A percentile compares a stretch with the other conserved stretches of the same genome.
phyloP scores from a whole-genome alignment of 768 basidiomycete genomes.

The Daedaleopsis sinensis region DNA sequence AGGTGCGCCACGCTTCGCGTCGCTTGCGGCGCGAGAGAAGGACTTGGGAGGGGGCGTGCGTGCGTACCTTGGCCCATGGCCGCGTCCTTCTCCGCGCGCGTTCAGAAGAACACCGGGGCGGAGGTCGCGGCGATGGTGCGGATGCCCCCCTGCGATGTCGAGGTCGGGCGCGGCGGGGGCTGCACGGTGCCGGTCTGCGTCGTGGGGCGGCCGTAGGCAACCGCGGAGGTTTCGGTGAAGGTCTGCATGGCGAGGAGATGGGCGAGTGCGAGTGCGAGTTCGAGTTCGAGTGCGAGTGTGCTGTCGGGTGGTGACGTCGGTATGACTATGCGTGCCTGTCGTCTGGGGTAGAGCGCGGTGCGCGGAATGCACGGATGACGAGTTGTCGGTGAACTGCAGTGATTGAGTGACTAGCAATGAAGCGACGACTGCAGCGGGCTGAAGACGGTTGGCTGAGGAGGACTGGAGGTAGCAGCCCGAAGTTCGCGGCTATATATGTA shows the following conservation, averaged over 20 bases:
- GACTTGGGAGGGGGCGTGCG: background rate
- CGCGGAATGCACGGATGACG: too few species aligned
- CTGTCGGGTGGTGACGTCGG: background rate
- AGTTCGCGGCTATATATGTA: slow-evolving; percentile 8
- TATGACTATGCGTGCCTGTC: background rate
- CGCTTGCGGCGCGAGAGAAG: too few species aligned
- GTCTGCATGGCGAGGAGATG: slow-evolving; percentile 10
- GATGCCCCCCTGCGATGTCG: slow-evolving; percentile 13
- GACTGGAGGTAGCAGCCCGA: background rate
- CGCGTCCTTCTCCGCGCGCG: background rate
- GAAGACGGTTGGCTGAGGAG: background rate
- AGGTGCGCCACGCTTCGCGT: background rate
- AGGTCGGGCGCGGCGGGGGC: slow-evolving; percentile 10
- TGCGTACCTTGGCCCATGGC: background rate
- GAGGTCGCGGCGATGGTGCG: slow-evolving; percentile 21
- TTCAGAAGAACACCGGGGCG: slow-evolving; percentile 27
- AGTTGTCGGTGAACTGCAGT: background rate
- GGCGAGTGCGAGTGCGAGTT: background rate
- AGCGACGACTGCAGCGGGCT: background rate
- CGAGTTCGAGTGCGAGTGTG: too few species aligned
- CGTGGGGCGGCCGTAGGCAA: slow-evolving; percentile 11
- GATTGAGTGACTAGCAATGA: too few species aligned
- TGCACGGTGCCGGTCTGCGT: background rate
- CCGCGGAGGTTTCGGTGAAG: background rate
- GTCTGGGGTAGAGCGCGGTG: background rate